Evolutionary conservation across 768 basidiomycete genomes (phyloP).

Genomic region (Sistotremastrum niveocremeum): DNA sequence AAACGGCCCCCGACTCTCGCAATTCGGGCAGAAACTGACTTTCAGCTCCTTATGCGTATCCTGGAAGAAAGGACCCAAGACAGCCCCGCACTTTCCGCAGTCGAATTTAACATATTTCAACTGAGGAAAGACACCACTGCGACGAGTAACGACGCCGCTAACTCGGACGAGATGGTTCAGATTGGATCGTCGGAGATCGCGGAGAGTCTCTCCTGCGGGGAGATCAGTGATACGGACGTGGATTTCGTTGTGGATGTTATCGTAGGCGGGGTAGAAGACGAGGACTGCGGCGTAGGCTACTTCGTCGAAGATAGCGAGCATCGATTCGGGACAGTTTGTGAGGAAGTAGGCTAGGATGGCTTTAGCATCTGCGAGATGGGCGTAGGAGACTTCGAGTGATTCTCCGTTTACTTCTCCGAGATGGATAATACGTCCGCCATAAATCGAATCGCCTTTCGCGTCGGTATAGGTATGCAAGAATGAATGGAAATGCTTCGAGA

Average conservation of each 20-base stretch:
- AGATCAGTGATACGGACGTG: slow-evolving; percentile 95
- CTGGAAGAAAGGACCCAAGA: slow-evolving; percentile 95
- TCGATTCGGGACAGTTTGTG: slow-evolving; percentile 83
- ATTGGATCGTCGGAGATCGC: slow-evolving; percentile 84
- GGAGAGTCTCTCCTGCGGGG: slow-evolving; percentile 77
- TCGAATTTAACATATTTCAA: slow-evolving; percentile 99
- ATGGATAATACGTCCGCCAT: slow-evolving; percentile 84
- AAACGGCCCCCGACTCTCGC: slow-evolving; percentile 92
- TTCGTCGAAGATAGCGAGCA: slow-evolving; percentile 90
- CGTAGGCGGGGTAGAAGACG: slow-evolving; percentile 91
- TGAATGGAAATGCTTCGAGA: slow-evolving; percentile 84
- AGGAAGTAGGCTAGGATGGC: slow-evolving; percentile 96
- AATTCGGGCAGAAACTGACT: slow-evolving; percentile 88
- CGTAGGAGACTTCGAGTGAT: slow-evolving; percentile 92
- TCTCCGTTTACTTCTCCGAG: slow-evolving; percentile 97
- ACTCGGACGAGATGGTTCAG: slow-evolving; percentile 94
- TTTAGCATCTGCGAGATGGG: slow-evolving; percentile 86
- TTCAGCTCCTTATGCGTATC: slow-evolving; percentile 89
- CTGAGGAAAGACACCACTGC: slow-evolving; percentile 97
- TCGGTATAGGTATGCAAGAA: slow-evolving; percentile 96
- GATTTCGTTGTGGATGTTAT: slow-evolving; percentile 94
- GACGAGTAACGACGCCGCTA: slow-evolving; percentile 87
- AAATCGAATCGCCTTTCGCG: slow-evolving; percentile 81
- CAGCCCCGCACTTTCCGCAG: slow-evolving; percentile 87
- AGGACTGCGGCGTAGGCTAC: slow-evolving; percentile 90